Evolutionary conservation across 139 green algal species (phyloP).

Genomic region (Trebouxia sp.): DNA sequence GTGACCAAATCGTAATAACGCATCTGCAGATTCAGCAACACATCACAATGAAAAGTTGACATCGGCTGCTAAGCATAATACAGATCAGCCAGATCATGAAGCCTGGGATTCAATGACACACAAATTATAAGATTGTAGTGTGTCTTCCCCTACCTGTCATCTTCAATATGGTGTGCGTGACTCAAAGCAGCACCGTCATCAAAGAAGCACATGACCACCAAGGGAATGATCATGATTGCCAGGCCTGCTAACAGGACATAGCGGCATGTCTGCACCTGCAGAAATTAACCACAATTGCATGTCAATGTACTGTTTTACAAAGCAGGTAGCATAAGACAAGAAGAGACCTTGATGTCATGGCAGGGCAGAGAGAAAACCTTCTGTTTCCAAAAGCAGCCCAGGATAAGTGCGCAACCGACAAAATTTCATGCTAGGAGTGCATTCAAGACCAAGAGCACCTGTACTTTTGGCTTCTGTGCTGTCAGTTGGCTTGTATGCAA

Average conservation of each 20-base stretch:
- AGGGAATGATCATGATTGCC: conserved; percentile 36
- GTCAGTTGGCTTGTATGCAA: too few species aligned
- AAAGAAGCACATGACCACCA: conserved; percentile 51
- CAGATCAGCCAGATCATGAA: too few species aligned
- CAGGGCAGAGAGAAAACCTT: too few species aligned
- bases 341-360: too few species aligned
- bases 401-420: too few species aligned
- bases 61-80: not conserved
- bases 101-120: not conserved
- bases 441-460: too few species aligned
- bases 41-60: not conserved
- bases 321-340: not conserved
- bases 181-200: conserved; percentile 46
- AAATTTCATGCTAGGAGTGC: too few species aligned
- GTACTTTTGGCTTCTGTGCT: too few species aligned
- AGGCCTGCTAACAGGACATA: conserved; percentile 46
- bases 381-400: too few species aligned
- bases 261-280: conserved; percentile 39
- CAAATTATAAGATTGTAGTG: not conserved
- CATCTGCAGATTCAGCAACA: not conserved
- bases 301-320: not conserved
- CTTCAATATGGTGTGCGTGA: not conserved
- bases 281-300: too few species aligned
- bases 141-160: not conserved
- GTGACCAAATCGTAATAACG: not conserved